Conservation (phyloP, 1,139 yeast genomes). For the Sporopachydermia cereana region DNA sequence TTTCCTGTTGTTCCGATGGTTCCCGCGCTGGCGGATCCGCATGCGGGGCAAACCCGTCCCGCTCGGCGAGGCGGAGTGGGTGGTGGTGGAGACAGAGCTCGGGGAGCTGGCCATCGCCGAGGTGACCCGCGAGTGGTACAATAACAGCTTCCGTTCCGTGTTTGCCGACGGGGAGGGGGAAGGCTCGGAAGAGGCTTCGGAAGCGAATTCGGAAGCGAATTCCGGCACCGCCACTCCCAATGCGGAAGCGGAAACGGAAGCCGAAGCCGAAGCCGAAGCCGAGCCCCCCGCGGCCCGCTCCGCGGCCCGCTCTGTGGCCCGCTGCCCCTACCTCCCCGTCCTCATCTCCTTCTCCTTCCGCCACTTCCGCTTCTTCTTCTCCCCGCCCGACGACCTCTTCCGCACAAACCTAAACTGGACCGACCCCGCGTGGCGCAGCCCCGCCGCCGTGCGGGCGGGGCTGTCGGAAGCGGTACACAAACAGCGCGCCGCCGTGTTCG, state of each 20-base stretch:
- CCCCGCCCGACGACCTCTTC: slow-evolving; percentile 79
- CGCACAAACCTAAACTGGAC: slow-evolving; percentile 81
- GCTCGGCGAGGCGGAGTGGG: slow-evolving; percentile 81
- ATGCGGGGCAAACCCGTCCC: slow-evolving; percentile 57
- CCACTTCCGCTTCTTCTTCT: slow-evolving; percentile 70
- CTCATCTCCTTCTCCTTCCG: slow-evolving; percentile 68
- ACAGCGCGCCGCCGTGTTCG: slow-evolving; percentile 65
- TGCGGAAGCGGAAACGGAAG: slow-evolving; percentile 6
- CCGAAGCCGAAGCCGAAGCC: slow-evolving; percentile 10
- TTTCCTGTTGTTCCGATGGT: slow-evolving; percentile 70
- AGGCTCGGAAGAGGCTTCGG: not conserved
- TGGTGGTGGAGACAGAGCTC: slow-evolving; percentile 85
- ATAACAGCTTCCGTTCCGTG: slow-evolving; percentile 60
- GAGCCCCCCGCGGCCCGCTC: not conserved
- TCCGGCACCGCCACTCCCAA: not conserved
- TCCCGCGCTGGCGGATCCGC: slow-evolving; percentile 62
- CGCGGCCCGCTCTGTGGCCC: too few species aligned
- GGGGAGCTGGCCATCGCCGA: slow-evolving; percentile 64
- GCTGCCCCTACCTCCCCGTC: slow-evolving; percentile 43
- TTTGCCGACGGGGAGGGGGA: slow-evolving; percentile 26
- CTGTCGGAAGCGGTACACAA: slow-evolving; percentile 57
- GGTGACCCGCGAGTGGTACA: slow-evolving; percentile 48
- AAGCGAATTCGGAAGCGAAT: slow-evolving; percentile 7
- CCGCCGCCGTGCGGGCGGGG: slow-evolving; percentile 52
- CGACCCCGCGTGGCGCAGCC: slow-evolving; percentile 59